Conservation (phyloP, 176 grass and related monocot species). For the Musa itinerans region DNA sequence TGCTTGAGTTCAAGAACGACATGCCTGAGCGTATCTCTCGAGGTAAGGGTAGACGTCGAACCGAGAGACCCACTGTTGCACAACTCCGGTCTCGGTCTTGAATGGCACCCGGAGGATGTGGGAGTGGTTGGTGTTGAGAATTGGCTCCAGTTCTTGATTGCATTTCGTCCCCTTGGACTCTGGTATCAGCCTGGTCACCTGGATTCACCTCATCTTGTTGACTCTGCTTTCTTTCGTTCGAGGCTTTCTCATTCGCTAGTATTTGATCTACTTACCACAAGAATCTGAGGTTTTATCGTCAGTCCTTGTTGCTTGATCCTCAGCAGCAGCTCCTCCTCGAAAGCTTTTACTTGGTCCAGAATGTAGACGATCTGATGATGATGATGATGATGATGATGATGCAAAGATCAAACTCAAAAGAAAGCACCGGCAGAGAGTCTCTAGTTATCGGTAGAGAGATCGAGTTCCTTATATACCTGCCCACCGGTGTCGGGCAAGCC, state of each 20-base stretch:
- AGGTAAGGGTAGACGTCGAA: slow-evolving; percentile 95
- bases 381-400: not conserved
- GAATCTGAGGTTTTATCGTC: slow-evolving; percentile 68
- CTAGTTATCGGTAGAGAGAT: too few relatives aligned
- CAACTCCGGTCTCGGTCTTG: slow-evolving; percentile 44
- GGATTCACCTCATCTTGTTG: slow-evolving; percentile 2
- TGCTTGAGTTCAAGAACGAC: not conserved
- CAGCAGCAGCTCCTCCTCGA: slow-evolving; percentile 84
- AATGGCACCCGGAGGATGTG: slow-evolving; percentile 87
- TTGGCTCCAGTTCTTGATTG: slow-evolving; percentile 77
- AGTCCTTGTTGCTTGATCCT: slow-evolving; percentile 87
- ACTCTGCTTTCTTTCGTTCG: not conserved
- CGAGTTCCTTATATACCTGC: slow-evolving; percentile 33
- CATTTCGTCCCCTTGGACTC: slow-evolving; percentile 90
- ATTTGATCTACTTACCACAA: slow-evolving; percentile 55
- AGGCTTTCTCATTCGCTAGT: not conserved
- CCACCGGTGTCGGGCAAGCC: slow-evolving; percentile 95
- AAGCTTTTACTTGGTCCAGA: slow-evolving; percentile 84
- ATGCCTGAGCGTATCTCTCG: slow-evolving; percentile 92
- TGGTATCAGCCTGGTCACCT: slow-evolving; percentile 96
- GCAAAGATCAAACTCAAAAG: not conserved
- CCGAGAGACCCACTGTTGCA: slow-evolving; percentile 82
- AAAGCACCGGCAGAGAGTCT: too few relatives aligned
- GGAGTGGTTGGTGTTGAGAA: slow-evolving; percentile 62
- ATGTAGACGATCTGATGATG: slow-evolving; percentile 71